Evolutionary conservation across 805 yeast species (phyloP).

Genomic region (Suhomyces sp.): DNA sequence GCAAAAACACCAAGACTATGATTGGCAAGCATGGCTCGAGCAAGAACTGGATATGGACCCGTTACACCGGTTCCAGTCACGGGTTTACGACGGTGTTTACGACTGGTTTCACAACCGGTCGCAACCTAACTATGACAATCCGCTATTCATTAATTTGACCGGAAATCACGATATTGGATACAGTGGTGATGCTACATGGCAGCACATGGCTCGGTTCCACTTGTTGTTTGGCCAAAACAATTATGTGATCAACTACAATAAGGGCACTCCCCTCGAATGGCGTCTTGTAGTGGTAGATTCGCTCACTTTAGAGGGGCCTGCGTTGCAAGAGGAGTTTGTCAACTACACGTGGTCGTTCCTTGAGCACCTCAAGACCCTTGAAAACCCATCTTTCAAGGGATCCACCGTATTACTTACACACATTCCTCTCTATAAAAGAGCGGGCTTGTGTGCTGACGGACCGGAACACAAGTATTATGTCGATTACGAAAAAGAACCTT

Average conservation of each 20-base stretch:
- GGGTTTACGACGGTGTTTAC: conserved; percentile 53
- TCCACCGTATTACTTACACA: conserved; percentile 83
- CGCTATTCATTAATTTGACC: conserved; percentile 75
- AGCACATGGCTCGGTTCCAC: conserved; percentile 78
- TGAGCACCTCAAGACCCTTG: conserved; percentile 49
- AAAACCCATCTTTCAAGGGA: conserved; percentile 55
- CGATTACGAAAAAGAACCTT: conserved; percentile 56
- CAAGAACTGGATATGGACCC: conserved; percentile 41
- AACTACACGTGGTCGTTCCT: conserved; percentile 73
- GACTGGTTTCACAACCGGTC: conserved; percentile 53
- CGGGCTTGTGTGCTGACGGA: conserved; percentile 84
- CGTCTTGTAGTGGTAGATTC: conserved; percentile 86
- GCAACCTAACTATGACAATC: conserved; percentile 46
- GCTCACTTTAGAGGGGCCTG: conserved; percentile 86
- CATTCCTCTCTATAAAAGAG: conserved; percentile 80
- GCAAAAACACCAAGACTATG: conserved; percentile 49
- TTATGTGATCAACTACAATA: conserved; percentile 69
- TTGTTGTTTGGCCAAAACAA: conserved; percentile 80
- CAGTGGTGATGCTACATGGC: conserved; percentile 90
- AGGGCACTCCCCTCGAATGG: conserved; percentile 68
- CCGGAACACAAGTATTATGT: conserved; percentile 55
- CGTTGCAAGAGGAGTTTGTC: conserved; percentile 67
- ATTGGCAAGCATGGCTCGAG: conserved; percentile 49
- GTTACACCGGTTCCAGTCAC: conserved; percentile 28
- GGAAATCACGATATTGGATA: conserved; percentile 98